Percentiles rank a stretch among this genome's conserved stretches.
Evolutionary conservation across 208 protist species (phyloP).

Genomic region (Leishmania aethiopica): DNA sequence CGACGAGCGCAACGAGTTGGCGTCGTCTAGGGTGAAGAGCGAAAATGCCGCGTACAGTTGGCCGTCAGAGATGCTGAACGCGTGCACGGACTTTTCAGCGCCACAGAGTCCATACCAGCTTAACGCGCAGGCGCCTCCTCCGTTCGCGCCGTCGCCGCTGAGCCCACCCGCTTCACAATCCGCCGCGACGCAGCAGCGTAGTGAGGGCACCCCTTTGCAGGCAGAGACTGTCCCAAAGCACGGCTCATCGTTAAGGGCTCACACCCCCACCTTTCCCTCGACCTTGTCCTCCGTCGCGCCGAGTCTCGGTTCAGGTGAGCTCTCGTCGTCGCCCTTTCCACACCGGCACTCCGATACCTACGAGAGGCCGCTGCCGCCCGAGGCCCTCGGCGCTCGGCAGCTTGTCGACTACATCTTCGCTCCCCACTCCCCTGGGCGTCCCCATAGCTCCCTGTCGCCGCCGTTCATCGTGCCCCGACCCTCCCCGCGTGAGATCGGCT

Average conservation of each 20-base stretch:
- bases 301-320: constrained; percentile 7
- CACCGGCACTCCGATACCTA: constrained; percentile 34
- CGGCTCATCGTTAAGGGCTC: constrained; percentile 6
- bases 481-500: constrained; percentile 33
- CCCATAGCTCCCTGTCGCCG: constrained; percentile 34
- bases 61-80: constrained; percentile 1
- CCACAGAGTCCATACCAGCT: neutral
- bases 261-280: no score
- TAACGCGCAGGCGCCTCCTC: neutral
- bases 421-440: constrained; percentile 14
- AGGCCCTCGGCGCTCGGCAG: constrained; percentile 45
- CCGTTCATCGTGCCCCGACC: constrained; percentile 25
- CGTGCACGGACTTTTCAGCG: neutral
- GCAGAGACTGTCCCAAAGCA: constrained; percentile 1
- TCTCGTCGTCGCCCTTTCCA: neutral
- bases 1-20: constrained; percentile 2
- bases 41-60: constrained; percentile 15
- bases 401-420: constrained; percentile 51
- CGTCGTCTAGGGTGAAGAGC: neutral
- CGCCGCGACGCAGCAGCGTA: neutral
- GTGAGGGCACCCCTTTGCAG: neutral
- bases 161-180: neutral
- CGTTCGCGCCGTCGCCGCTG: neutral
- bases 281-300: constrained; percentile 7
- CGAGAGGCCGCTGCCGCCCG: constrained; percentile 37